Evolutionary conservation across 2,329 filamentous ascomycete genomes (phyloP).

Genomic region (Talaromyces albobiverticillius): DNA sequence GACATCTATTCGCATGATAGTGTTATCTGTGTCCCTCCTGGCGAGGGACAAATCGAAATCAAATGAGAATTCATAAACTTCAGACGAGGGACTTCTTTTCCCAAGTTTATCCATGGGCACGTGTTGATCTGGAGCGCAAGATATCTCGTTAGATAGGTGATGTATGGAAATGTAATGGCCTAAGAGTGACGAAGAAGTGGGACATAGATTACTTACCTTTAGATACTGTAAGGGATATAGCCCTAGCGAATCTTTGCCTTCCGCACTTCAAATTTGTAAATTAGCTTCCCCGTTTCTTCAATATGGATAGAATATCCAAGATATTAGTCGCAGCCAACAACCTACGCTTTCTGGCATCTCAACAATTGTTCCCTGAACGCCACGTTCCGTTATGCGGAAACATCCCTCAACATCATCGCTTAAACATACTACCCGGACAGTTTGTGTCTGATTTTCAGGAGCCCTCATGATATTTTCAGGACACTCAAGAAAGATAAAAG

Average conservation of each 20-base stretch:
- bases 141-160: too few relatives aligned
- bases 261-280: neutral
- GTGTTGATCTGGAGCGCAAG: neutral
- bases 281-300: too few relatives aligned
- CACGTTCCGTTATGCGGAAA: neutral
- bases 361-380: neutral
- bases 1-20: neutral
- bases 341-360: conserved; percentile 5
- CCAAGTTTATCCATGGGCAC: neutral
- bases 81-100: neutral
- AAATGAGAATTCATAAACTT: neutral
- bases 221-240: conserved; percentile 3
- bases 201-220: neutral
- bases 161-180: too few relatives aligned
- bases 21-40: neutral
- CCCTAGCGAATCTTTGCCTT: neutral
- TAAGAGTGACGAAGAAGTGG: too few relatives aligned
- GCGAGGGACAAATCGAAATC: neutral
- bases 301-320: too few relatives aligned
- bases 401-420: neutral
- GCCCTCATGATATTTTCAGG: neutral
- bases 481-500: conserved; percentile 2
- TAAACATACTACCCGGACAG: neutral
- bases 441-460: neutral
- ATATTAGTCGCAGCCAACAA: too few relatives aligned